Percentiles rank a stretch among this genome's conserved stretches.
Conservation (phyloP, 805 yeast genomes). For the Saccharomycopsis malanga region DNA sequence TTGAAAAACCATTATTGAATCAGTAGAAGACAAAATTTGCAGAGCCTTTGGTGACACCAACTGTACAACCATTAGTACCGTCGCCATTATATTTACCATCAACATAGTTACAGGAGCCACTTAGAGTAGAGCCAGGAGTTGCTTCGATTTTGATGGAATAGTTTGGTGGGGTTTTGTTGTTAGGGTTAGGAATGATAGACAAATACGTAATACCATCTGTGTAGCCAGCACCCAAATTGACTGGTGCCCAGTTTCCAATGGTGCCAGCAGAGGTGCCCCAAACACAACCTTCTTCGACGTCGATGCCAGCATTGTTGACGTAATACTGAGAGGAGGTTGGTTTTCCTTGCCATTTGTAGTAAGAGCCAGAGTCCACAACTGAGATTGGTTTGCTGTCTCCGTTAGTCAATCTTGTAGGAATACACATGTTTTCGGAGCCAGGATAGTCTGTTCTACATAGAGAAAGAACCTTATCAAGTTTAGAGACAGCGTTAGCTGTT, state of each 20-base stretch:
- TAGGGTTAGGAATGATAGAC: conserved; percentile 92
- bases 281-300: too few relatives aligned
- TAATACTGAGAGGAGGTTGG: conserved; percentile 92
- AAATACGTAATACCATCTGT: conserved; percentile 69
- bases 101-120: conserved; percentile 75
- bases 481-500: conserved; percentile 60
- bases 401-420: conserved; percentile 76
- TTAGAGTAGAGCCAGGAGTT: conserved; percentile 49
- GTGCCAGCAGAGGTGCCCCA: too few relatives aligned
- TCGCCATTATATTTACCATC: conserved; percentile 66
- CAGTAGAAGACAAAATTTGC: conserved; percentile 76
- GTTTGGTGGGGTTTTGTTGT: conserved; percentile 63
- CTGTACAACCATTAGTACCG: conserved; percentile 88
- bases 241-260: too few relatives aligned
- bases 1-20: too few relatives aligned
- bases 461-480: conserved; percentile 63
- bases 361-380: conserved; percentile 69
- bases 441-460: conserved; percentile 98
- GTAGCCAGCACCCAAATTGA: conserved; percentile 89
- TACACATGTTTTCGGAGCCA: conserved; percentile 97
- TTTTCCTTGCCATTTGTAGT: conserved; percentile 77
- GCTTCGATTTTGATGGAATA: conserved; percentile 75
- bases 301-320: too few relatives aligned
- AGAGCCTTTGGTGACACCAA: conserved; percentile 73
- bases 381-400: conserved; percentile 62